These are phyloP conservation scores for Aspergillus funiculosus DNA, from an alignment of 495 filamentous ascomycete species.

Conservation along the genomic window DNA sequence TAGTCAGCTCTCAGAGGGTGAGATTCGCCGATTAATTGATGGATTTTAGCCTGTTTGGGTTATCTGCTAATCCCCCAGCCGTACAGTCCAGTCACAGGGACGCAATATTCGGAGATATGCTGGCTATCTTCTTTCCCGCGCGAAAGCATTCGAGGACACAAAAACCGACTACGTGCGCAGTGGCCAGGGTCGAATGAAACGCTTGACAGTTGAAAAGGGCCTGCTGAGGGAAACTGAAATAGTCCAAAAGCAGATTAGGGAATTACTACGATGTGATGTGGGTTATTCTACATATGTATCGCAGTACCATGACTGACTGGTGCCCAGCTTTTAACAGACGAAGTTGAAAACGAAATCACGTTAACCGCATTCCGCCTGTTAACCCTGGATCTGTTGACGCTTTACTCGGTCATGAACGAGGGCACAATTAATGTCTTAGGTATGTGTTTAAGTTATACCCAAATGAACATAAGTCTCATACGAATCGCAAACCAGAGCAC, in stretches of 20 bases:
- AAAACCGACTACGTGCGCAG: slow-evolving; percentile 85
- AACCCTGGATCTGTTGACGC: slow-evolving; percentile 79
- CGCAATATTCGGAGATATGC: slow-evolving; percentile 91
- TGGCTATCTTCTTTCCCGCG: slow-evolving; percentile 76
- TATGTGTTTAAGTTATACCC: slow-evolving; percentile 33
- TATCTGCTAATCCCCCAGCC: slow-evolving; percentile 12
- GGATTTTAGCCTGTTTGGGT: not conserved
- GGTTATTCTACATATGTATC: slow-evolving; percentile 22
- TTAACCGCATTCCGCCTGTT: slow-evolving; percentile 91
- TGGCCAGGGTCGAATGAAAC: slow-evolving; percentile 76
- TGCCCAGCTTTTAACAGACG: slow-evolving; percentile 74
- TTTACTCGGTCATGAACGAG: slow-evolving; percentile 96
- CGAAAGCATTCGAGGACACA: slow-evolving; percentile 73
- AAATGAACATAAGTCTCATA: slow-evolving; percentile 13
- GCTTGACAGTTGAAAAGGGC: slow-evolving; percentile 86
- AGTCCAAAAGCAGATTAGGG: slow-evolving; percentile 83
- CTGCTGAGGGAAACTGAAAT: slow-evolving; percentile 86
- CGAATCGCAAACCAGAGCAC: slow-evolving; percentile 55
- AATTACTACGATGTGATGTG: slow-evolving; percentile 86
- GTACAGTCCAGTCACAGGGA: slow-evolving; percentile 81
- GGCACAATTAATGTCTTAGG: slow-evolving; percentile 96
- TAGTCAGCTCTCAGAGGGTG: slow-evolving; percentile 87
- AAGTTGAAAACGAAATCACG: slow-evolving; percentile 95
- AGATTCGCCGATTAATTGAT: slow-evolving; percentile 36
- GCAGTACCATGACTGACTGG: slow-evolving; percentile 20